These are phyloP conservation scores for Ophiostoma fasciatum DNA, from an alignment of 2,329 filamentous ascomycete species.

Conservation along the genomic window DNA sequence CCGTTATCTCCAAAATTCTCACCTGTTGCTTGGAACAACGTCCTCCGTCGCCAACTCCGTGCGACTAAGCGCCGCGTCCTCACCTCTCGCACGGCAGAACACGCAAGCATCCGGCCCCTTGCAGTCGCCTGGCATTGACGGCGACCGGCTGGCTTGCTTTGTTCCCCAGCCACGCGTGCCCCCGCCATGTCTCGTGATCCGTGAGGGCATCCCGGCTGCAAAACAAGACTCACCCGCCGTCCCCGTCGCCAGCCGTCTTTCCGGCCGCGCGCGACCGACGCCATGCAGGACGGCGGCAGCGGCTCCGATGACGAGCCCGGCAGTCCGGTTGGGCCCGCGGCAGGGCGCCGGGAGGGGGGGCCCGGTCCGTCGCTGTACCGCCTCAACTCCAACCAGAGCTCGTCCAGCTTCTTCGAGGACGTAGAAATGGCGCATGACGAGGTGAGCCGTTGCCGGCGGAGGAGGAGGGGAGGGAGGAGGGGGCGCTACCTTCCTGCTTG, in stretches of 20 bases:
- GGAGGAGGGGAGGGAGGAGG: too few relatives aligned
- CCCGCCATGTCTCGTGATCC: not conserved
- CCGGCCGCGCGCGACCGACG: not conserved
- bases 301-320: constrained; percentile 8
- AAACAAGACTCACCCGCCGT: not conserved
- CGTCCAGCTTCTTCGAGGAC: constrained; percentile 73
- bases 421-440: constrained; percentile 99
- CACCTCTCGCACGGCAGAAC: not conserved
- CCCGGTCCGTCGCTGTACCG: constrained; percentile 35
- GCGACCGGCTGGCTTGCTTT: too few relatives aligned
- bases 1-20: constrained; percentile 1
- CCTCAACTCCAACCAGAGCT: constrained; percentile 55
- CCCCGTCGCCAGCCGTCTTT: not conserved
- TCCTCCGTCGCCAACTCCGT: not conserved
- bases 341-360: not conserved
- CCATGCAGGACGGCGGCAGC: constrained; percentile 3
- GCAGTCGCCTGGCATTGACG: not conserved
- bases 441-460: constrained; percentile 43
- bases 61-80: not conserved
- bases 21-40: not conserved
- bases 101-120: not conserved
- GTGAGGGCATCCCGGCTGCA: not conserved
- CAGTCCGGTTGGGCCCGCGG: constrained; percentile 2
- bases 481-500: not conserved
- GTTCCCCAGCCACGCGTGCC: not conserved